Conservation (phyloP, 2,329 filamentous ascomycete species). For the Teratosphaeria gauchensis region DNA sequence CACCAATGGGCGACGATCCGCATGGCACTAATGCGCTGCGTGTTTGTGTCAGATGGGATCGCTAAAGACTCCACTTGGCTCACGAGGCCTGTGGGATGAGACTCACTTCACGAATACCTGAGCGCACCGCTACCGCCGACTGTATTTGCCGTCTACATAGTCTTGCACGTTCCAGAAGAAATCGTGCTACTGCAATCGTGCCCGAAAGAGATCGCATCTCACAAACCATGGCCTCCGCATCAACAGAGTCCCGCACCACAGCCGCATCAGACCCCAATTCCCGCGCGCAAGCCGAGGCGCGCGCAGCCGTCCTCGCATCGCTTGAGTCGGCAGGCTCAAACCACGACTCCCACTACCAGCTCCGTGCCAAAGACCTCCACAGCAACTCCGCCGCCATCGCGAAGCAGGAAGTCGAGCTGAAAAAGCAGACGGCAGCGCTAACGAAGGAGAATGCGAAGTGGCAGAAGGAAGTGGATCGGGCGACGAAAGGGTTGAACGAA, state of each 20-base stretch:
- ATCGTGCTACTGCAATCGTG: background rate
- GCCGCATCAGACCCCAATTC: conserved; percentile 5
- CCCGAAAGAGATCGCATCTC: background rate
- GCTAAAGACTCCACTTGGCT: background rate
- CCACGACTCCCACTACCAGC: conserved; percentile 58
- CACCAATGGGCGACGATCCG: conserved; percentile 2
- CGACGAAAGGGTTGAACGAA: conserved; percentile 61
- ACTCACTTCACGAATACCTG: background rate
- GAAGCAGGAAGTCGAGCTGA: conserved; percentile 49
- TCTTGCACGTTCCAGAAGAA: background rate
- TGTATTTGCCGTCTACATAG: background rate
- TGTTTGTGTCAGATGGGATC: background rate
- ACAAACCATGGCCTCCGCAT: conserved; percentile 3
- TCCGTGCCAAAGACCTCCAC: conserved; percentile 61
- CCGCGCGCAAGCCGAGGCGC: conserved; percentile 37
- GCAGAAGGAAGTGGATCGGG: conserved; percentile 52
- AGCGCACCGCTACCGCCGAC: background rate
- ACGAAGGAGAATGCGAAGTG: conserved; percentile 56
- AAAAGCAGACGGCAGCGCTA: conserved; percentile 44
- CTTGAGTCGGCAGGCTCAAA: conserved; percentile 53
- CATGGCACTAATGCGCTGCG: background rate
- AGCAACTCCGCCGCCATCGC: conserved; percentile 55
- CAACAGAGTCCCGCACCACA: conserved; percentile 9
- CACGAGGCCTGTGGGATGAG: background rate
- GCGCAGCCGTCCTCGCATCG: conserved; percentile 41